Conservation (phyloP, 2,329 filamentous ascomycete genomes). For the Tolypocladium tropicale region DNA sequence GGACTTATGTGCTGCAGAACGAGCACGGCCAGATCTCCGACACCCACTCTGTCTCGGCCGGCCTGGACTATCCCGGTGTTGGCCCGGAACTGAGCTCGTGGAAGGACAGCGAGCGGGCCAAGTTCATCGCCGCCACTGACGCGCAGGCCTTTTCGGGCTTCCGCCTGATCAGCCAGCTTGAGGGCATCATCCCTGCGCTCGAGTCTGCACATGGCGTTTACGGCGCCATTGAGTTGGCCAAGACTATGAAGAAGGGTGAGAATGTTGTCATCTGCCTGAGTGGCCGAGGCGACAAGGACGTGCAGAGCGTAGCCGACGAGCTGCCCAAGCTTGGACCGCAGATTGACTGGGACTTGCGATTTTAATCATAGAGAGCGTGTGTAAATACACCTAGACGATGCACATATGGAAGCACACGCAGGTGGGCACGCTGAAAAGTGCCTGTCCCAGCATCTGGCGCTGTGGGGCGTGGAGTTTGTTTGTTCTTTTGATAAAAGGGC, state of each 20-base stretch:
- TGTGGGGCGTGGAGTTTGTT: neutral
- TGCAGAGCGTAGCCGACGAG: constrained; percentile 94
- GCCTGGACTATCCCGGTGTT: constrained; percentile 93
- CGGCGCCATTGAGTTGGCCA: constrained; percentile 80
- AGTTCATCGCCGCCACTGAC: constrained; percentile 86
- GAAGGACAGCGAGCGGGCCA: constrained; percentile 83
- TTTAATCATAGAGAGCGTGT: constrained; percentile 33
- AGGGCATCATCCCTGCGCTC: constrained; percentile 93
- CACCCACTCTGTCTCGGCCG: constrained; percentile 93
- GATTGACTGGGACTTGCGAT: constrained; percentile 67
- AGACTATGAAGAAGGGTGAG: constrained; percentile 80
- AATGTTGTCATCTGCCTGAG: constrained; percentile 91
- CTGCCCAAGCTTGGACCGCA: constrained; percentile 77
- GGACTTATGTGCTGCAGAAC: constrained; percentile 92
- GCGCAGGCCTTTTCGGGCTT: constrained; percentile 84
- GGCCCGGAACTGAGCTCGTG: constrained; percentile 84
- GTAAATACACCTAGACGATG: neutral
- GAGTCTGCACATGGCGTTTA: constrained; percentile 91
- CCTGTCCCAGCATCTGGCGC: neutral
- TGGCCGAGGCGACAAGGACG: constrained; percentile 94
- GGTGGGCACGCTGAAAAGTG: neutral
- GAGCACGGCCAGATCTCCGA: constrained; percentile 86
- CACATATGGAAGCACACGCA: neutral
- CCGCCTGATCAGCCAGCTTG: constrained; percentile 70
- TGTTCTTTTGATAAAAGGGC: no score